Evolutionary conservation across 352 stramenopile species (phyloP).

Genomic region (Globisporangium mamillatum): DNA sequence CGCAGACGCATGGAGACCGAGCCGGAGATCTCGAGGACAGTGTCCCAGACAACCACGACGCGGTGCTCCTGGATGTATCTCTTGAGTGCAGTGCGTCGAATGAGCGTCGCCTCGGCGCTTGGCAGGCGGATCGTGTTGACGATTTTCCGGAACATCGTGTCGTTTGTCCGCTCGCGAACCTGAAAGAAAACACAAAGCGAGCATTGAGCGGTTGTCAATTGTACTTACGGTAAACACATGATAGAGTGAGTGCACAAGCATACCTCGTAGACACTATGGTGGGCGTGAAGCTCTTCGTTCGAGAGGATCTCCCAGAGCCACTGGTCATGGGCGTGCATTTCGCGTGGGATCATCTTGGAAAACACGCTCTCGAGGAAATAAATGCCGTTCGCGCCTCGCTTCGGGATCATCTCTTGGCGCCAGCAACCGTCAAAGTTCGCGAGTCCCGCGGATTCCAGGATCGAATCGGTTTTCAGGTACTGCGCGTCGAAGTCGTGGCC

Average conservation of each 20-base stretch:
- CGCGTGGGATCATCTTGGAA: neutral
- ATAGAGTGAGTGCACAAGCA: too few species aligned
- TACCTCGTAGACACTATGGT: constrained; percentile 7
- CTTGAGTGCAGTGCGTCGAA: constrained; percentile 3
- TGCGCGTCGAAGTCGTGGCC: constrained; percentile 20
- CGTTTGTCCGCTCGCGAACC: constrained; percentile 8
- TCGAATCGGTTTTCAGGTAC: constrained; percentile 22
- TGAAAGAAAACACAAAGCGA: neutral
- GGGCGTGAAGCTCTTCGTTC: neutral
- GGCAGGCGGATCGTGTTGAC: constrained; percentile 9
- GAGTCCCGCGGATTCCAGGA: constrained; percentile 26
- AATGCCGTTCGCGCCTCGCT: constrained; percentile 11
- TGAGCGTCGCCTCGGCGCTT: constrained; percentile 9
- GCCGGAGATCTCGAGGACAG: constrained; percentile 7
- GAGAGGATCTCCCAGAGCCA: neutral
- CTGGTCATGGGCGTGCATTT: neutral
- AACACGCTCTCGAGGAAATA: constrained; percentile 15
- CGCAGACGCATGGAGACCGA: constrained; percentile 7
- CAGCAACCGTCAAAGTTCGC: constrained; percentile 19
- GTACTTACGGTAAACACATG: too few species aligned
- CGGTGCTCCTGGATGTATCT: constrained; percentile 4
- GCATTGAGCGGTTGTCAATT: too few species aligned
- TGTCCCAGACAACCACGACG: constrained; percentile 10
- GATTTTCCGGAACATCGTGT: constrained; percentile 10
- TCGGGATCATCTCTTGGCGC: neutral